phyloP scores from a whole-genome alignment of 805 yeast species.

The Metschnikowia dekortorum region DNA sequence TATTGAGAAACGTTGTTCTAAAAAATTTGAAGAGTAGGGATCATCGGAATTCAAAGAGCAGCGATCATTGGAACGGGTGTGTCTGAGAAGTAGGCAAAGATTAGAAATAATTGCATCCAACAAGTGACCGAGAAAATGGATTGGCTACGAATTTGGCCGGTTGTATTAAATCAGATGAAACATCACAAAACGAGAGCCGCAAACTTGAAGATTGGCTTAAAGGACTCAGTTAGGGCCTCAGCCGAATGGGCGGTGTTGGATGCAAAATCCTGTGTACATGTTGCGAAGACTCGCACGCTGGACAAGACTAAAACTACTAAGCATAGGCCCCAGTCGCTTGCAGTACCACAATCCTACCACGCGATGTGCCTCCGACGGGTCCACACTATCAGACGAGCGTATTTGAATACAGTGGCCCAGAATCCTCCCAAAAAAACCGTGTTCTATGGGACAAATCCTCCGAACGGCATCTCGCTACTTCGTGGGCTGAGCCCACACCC shows the following conservation, averaged over 20 bases:
- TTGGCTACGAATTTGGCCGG: no score
- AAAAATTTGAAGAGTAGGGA: no score
- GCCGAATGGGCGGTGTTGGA: background rate
- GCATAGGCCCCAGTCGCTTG: background rate
- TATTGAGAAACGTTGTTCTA: no score
- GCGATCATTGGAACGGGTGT: no score
- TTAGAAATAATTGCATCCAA: no score
- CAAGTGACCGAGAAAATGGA: no score
- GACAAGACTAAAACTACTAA: background rate
- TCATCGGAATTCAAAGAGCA: no score
- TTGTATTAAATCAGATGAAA: no score
- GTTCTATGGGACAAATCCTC: constrained; percentile 3
- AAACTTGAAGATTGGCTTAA: no score
- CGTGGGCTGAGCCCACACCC: constrained; percentile 31
- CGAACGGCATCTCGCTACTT: constrained; percentile 12
- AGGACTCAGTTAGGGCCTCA: no score
- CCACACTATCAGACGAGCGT: background rate
- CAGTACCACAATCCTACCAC: background rate
- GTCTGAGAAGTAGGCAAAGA: no score
- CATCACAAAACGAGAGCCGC: no score
- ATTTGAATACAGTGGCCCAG: background rate
- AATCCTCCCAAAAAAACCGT: background rate
- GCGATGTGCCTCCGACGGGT: background rate
- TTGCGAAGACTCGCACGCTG: background rate
- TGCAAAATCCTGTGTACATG: background rate